Evolutionary conservation across 2,329 filamentous ascomycete genomes (phyloP), one percentile per base, ranked within the genome.

Genomic region (Aureobasidium uvarum): DNA sequence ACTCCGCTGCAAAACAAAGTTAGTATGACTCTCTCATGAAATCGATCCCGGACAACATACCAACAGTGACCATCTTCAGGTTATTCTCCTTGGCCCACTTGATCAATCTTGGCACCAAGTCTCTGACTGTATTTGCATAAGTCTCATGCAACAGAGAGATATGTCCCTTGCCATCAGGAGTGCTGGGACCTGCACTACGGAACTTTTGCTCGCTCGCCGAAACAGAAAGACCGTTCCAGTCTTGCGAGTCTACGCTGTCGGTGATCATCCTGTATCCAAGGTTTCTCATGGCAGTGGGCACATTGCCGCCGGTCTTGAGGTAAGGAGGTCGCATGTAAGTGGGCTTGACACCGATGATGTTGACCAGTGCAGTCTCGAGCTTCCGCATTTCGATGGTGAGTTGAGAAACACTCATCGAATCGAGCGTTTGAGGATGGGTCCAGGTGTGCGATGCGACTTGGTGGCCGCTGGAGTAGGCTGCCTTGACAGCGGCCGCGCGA

Each of bases 261-360:
- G 56, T 66, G 46, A 66, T 62, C 54, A 66, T 62, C 20, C 23
- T 58, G 46, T 66, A 66, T 5, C 55, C 64, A 13, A 66, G 64
- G 18, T 54, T 62, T 31, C 54, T 52, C 43, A 66, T 63, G 2
- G 45, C 64, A 5, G 39, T 66, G 20, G 56, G 41, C 8, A 62
- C 56, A 39, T 59, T 66, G 8, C 55, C 46, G n/a, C 56, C 64
- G 11, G 54, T 60, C 18, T 60, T 51, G 36, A 66, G 64, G 31
- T 62, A 66, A 13, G 55, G 64, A 38, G 64, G 64, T 38, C 64
- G 64, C 55, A 66, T 66, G 56, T 66, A 66, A 2, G 55, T 66
- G 8, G 64, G 45, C 18, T 54, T 62, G 25, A 59, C 56, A 33
- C 64, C 64, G 8, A 66, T 59, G 31, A 66, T 62, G 31, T 66